Evolutionary conservation across 495 filamentous ascomycete species (phyloP).

Genomic region (Penicillium lividum): DNA sequence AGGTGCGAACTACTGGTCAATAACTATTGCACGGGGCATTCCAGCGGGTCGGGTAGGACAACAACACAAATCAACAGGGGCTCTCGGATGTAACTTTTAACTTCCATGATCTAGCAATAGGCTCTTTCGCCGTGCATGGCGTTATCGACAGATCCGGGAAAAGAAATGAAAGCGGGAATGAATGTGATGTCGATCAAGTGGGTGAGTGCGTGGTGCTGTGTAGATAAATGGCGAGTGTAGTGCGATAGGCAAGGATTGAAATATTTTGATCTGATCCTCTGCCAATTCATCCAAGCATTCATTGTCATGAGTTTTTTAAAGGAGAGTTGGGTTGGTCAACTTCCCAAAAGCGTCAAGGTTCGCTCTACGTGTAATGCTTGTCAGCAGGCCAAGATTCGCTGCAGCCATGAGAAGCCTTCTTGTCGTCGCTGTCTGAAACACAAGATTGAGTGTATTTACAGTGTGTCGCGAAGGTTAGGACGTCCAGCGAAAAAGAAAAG

Average conservation of each 20-base stretch:
- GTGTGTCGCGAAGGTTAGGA: conserved; percentile 45
- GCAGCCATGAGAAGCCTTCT: conserved; percentile 48
- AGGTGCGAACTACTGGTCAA: not conserved
- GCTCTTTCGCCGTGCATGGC: not conserved
- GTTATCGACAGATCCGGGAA: not conserved
- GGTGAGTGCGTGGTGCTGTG: not conserved
- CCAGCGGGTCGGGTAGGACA: conserved; percentile 19
- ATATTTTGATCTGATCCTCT: not conserved
- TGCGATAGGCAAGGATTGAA: not conserved
- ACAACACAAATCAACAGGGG: conserved; percentile 11
- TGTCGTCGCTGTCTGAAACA: conserved; percentile 48
- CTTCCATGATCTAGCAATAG: conserved; percentile 5
- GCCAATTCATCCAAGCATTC: not conserved
- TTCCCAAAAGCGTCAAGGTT: conserved; percentile 44
- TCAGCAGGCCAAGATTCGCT: conserved; percentile 51
- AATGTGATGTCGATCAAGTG: conserved; percentile 6
- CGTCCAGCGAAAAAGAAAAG: conserved; percentile 44
- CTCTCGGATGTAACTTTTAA: conserved; percentile 26
- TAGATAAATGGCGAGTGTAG: not conserved
- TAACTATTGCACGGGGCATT: conserved; percentile 2
- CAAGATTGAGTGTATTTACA: conserved; percentile 47
- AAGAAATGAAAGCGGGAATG: conserved; percentile 4
- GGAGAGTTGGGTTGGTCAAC: conserved; percentile 16
- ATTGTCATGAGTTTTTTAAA: conserved; percentile 21
- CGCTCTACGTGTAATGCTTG: conserved; percentile 52